These are phyloP conservation scores for Chamaecyparis obtusa DNA, from an alignment of 75 land plant genomes.

Conservation along the genomic window DNA sequence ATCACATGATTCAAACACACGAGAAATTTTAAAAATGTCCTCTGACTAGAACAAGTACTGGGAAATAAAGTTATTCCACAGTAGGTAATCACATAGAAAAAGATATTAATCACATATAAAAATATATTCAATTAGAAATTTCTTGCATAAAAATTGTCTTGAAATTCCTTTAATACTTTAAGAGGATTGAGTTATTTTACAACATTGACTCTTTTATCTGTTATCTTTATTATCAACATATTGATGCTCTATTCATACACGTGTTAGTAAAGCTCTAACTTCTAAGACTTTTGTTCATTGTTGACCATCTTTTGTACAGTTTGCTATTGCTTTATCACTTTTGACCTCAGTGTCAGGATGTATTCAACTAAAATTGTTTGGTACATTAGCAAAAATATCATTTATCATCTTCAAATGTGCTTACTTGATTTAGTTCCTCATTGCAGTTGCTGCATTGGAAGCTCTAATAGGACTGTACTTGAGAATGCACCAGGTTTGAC, in stretches of 20 bases:
- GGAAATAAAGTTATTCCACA: too few species aligned
- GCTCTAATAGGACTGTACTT: slow-evolving; percentile 43
- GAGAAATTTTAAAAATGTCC: too few species aligned
- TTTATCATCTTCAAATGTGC: not conserved
- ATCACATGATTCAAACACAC: too few species aligned
- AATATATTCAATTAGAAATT: too few species aligned
- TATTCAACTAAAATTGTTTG: not conserved
- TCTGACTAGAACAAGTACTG: too few species aligned
- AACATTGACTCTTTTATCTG: not conserved
- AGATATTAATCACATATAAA: too few species aligned
- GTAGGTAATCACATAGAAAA: too few species aligned
- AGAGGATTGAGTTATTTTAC: not conserved
- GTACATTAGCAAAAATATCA: not conserved
- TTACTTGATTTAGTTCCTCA: not conserved
- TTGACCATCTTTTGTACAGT: not conserved
- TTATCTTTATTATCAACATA: not conserved
- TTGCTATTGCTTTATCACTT: not conserved
- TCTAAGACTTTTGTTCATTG: not conserved
- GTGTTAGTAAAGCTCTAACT: not conserved
- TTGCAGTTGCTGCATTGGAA: slow-evolving; percentile 61
- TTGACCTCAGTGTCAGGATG: not conserved
- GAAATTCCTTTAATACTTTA: not conserved
- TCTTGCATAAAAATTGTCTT: not conserved
- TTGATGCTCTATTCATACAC: not conserved
- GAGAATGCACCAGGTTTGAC: slow-evolving; percentile 40